Evolutionary conservation across 345 rosid genomes (phyloP), one percentile per base, ranked within the genome.

Genomic region (Citrus medica): DNA sequence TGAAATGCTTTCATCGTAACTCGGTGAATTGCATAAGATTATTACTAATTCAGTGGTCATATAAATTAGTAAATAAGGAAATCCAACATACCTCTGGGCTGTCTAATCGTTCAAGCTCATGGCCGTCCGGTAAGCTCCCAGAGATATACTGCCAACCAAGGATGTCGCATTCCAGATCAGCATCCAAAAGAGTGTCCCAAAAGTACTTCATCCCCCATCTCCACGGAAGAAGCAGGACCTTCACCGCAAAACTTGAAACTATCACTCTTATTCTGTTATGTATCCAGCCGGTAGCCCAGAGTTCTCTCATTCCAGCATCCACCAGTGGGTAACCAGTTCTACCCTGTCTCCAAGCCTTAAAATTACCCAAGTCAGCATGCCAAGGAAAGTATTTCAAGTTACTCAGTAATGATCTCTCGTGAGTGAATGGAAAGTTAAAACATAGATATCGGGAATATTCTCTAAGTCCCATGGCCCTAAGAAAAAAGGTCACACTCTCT

Each of bases 301-400:
- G 94, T 88, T 95, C 97, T 69, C 99, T 92, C 99, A 95, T 95
- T 71, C 98, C 99, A 1, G 98, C 97, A 87, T 95, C 99, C 21
- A 95, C 99, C 76, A 95, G 81, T 0, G 98, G 98, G 79, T 95
- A 95, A 30, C 98, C 99, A 0, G 98, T 95, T 82, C 92, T 83
- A 33, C 98, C 99, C 85, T 92, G 98, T 82, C 96, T 92, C 99
- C 99, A 95, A 33, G 86, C 89, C 89, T 95, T 95, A 81, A 93
- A 95, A 82, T 79, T 78, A 7, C 76, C 88, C 73, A 85, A 86
- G 79, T 91, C 84, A 9, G 88, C 81, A 79, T 87, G 53, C 97
- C 97, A 95, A 13, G 99, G 98, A 84, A 95, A 93, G 74, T 86
- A 86, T 70, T 85, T 91, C 51, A 95, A 85, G 82, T 91, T 88